These are phyloP conservation scores for Yamadazyma dendronema DNA, from an alignment of 1,139 yeast species.

Conservation along the genomic window DNA sequence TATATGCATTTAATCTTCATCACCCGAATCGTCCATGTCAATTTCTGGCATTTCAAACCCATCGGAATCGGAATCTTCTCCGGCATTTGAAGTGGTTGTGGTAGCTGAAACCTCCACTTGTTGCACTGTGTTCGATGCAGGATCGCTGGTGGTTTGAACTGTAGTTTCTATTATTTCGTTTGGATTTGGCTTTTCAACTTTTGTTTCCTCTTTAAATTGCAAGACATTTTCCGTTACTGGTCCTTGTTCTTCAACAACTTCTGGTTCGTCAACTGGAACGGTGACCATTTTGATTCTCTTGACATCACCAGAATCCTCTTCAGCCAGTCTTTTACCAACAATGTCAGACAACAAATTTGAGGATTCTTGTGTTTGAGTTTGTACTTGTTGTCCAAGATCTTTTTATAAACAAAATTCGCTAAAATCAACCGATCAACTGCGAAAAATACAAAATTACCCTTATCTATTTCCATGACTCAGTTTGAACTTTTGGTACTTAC, in stretches of 20 bases:
- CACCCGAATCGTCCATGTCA: slow-evolving; percentile 38
- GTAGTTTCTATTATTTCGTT: background rate
- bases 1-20: slow-evolving; percentile 18
- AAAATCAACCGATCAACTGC: no score
- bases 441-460: background rate
- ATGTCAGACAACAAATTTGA: slow-evolving; percentile 9
- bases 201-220: slow-evolving; percentile 7
- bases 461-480: background rate
- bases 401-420: no score
- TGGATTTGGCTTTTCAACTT: background rate
- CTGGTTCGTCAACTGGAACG: slow-evolving; percentile 14
- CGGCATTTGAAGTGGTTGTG: background rate
- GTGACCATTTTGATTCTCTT: slow-evolving; percentile 5
- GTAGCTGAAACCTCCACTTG: background rate
- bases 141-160: background rate
- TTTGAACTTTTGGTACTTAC: slow-evolving; percentile 2
- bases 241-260: slow-evolving; percentile 13
- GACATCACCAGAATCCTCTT: slow-evolving; percentile 1
- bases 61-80: slow-evolving; percentile 42
- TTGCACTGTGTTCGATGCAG: background rate
- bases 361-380: slow-evolving; percentile 8
- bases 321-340: slow-evolving; percentile 18
- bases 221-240: slow-evolving; percentile 8
- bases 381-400: slow-evolving; percentile 17
- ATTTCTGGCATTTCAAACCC: slow-evolving; percentile 58